Evolutionary conservation across 2,329 filamentous ascomycete genomes (phyloP).

Genomic region (Zasmidium angulare): DNA sequence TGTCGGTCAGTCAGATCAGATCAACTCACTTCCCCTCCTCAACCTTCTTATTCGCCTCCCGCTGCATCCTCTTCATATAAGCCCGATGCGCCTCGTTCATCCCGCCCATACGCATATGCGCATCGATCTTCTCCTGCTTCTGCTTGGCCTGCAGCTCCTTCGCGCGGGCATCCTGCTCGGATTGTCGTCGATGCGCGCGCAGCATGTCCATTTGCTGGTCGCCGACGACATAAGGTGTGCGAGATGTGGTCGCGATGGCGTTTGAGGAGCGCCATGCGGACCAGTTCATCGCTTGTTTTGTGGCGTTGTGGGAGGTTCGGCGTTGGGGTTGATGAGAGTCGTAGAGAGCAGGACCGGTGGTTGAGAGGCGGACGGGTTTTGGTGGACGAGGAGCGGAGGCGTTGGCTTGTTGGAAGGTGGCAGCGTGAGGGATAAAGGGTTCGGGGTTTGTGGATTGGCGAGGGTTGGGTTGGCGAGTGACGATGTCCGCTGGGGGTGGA

Average conservation of each 20-base stretch:
- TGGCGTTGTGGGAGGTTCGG: slow-evolving; percentile 43
- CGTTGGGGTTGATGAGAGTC: slow-evolving; percentile 59
- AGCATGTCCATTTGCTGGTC: slow-evolving; percentile 50
- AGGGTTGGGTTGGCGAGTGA: slow-evolving; percentile 1
- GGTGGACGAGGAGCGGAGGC: background rate
- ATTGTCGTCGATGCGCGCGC: slow-evolving; percentile 60
- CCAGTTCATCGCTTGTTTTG: slow-evolving; percentile 43
- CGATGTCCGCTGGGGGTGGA: background rate
- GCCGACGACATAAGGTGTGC: slow-evolving; percentile 21
- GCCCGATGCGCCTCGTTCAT: slow-evolving; percentile 76
- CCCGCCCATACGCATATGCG: slow-evolving; percentile 72
- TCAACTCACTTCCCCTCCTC: background rate
- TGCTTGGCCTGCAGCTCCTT: slow-evolving; percentile 58
- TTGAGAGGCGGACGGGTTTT: slow-evolving; percentile 14
- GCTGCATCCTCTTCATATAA: slow-evolving; percentile 78
- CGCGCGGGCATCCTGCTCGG: slow-evolving; percentile 49
- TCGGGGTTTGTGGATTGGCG: slow-evolving; percentile 3
- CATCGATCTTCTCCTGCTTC: slow-evolving; percentile 65
- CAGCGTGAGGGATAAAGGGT: background rate
- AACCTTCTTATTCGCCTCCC: slow-evolving; percentile 32
- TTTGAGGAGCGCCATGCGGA: slow-evolving; percentile 59
- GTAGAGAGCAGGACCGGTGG: slow-evolving; percentile 34
- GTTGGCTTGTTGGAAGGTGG: slow-evolving; percentile 4
- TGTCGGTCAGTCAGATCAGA: no score
- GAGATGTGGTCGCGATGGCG: slow-evolving; percentile 43